Evolutionary conservation across 257 asterid species (phyloP), one percentile per base, ranked within the genome.

Genomic region (Voacanga thouarsii): DNA sequence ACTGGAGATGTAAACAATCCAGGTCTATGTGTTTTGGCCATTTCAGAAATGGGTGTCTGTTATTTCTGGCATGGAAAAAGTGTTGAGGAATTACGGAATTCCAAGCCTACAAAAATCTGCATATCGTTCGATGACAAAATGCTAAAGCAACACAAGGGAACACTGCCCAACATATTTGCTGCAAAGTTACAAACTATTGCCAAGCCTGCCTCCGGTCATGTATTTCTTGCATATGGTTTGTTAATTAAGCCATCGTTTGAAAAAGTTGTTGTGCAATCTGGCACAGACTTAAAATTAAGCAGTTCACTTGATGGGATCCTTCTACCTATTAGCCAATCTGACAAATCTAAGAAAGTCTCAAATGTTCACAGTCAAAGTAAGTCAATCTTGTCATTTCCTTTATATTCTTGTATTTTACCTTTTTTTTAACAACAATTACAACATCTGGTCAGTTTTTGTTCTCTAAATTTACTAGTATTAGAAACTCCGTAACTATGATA

Each of bases 11-110:
- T 43, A 82, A 90, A 89, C 45, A 74, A 89, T 79, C 77, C 83
- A 33, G 87, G 93, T 71, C 81, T 95, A 56, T 91, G 91, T 59
- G 87, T 92, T 84, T 72, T 95, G 87, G 97, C 98, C 51, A 86
- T 95, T 87, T 87, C 99, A 67, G 99, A 95, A 90, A 57, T 79
- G 41, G 99, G 99, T 19, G 84, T 89, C 60, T 91, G 99, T 82
- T 95, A 93, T 83, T 90, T 93, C 83, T 95, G 98, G 98, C 89
- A 89, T 64, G 98, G 87, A 67, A 88, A 84, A 78, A 88, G 86
- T 66, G 80, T 89, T 24, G 90, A 89, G 60, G 99, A 88, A 74
- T 65, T 95, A 78, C 89, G 78, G 37, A 81, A 87, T 83, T 85
- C 85, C 50, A 90, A 90, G 79, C 91, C 97, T 78, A 86, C 99